Percentiles rank a stretch among this genome's conserved stretches.
Conservation (phyloP, 768 basidiomycete genomes). For the Lyophyllum shimeji region DNA sequence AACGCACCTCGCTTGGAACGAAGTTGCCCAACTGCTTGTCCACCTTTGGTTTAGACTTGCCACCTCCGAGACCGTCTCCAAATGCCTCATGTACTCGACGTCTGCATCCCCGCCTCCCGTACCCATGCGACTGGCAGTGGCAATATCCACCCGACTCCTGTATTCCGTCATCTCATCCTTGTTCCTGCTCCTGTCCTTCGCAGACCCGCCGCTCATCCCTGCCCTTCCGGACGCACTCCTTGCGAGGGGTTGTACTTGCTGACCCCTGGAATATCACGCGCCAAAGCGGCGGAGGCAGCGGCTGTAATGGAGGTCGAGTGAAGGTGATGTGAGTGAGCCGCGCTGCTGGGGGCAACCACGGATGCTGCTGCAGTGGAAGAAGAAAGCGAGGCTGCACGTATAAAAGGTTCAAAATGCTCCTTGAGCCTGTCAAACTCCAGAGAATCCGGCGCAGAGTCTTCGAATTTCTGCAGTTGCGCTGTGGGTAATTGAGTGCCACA, state of each 20-base stretch:
- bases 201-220: conserved; percentile 42
- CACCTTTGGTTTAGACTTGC: conserved; percentile 78
- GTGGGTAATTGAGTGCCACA: not conserved
- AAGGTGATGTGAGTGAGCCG: conserved; percentile 66
- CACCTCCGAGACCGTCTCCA: conserved; percentile 63
- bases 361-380: conserved; percentile 55
- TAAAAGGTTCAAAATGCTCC: conserved; percentile 95
- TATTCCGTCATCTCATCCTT: conserved; percentile 81
- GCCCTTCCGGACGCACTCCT: conserved; percentile 43
- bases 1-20: conserved; percentile 64
- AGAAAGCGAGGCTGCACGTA: conserved; percentile 79
- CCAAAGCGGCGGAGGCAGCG: conserved; percentile 85
- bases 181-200: conserved; percentile 64
- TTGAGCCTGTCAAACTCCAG: conserved; percentile 93
- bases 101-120: conserved; percentile 67
- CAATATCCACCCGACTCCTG: conserved; percentile 66
- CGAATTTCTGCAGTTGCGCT: conserved; percentile 91
- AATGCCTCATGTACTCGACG: conserved; percentile 64
- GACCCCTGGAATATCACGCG: conserved; percentile 84
- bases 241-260: conserved; percentile 67
- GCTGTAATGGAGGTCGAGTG: conserved; percentile 84
- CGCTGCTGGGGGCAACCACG: conserved; percentile 43
- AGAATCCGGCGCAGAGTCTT: conserved; percentile 82
- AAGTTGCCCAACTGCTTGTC: conserved; percentile 75
- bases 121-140: conserved; percentile 50